Conservation (phyloP, 1,284 basidiomycete genomes). For the Trametes hirsuta region DNA sequence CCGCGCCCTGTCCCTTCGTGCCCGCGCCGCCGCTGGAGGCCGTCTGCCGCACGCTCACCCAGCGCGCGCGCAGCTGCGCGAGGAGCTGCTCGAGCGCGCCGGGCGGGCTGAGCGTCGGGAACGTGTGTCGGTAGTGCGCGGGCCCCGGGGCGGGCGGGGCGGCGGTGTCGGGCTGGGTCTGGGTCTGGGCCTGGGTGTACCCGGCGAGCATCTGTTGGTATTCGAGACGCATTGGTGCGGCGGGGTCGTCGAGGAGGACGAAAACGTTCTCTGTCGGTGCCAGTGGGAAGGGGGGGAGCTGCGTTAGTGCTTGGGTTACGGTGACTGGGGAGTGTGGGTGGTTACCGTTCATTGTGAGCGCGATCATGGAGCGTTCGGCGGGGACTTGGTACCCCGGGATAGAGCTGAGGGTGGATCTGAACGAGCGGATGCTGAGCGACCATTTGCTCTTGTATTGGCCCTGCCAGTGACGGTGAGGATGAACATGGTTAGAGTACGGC, state of each 20-base stretch:
- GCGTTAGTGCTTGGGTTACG: background rate
- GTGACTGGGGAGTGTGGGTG: background rate
- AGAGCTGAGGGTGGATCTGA: conserved; percentile 65
- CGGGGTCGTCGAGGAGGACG: conserved; percentile 73
- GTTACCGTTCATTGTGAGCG: conserved; percentile 67
- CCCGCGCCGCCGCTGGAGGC: conserved; percentile 34
- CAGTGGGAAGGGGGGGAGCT: background rate
- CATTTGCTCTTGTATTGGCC: conserved; percentile 62
- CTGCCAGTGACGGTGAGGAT: conserved; percentile 37
- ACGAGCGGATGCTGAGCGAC: conserved; percentile 70
- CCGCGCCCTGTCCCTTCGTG: conserved; percentile 52
- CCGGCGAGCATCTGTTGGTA: conserved; percentile 40
- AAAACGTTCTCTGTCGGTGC: conserved; percentile 61
- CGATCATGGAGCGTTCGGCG: conserved; percentile 70
- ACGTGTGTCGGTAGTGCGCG: conserved; percentile 72
- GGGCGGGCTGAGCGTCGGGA: conserved; percentile 71
- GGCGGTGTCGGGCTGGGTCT: conserved; percentile 8
- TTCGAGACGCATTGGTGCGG: conserved; percentile 66
- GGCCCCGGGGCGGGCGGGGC: conserved; percentile 40
- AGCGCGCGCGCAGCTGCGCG: conserved; percentile 69
- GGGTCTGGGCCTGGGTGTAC: conserved; percentile 17
- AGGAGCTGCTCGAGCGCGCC: conserved; percentile 73
- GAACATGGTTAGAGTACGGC: conserved; percentile 8
- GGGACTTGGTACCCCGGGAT: conserved; percentile 51
- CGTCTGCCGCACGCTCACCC: conserved; percentile 67